Base-by-base conservation (phyloP, 805 yeast species). In the Yarrowia sp. region DNA sequence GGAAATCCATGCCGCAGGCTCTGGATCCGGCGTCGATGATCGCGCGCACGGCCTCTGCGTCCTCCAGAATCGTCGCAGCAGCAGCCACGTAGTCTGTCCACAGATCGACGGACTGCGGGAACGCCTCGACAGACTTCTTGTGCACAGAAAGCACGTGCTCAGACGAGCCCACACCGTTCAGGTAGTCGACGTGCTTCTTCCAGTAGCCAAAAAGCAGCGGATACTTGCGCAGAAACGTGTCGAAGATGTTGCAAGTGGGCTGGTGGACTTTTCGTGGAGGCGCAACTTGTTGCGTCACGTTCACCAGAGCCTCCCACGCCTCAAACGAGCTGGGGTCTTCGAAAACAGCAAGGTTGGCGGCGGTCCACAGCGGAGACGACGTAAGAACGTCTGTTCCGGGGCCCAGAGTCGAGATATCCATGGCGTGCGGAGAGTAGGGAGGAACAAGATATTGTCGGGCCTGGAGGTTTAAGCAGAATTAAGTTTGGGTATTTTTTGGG, bases 1-100 rank as follows among this genome's bases (percentile, higher is more conserved):
- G 76, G 73, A 88, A 94, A 64, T 90, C 88, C 32, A 76, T 71
- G 0, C 97, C 97, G 42, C 86, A 78, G 7, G 74, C 65, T 3
- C 68, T 66, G 1, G 81, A 71, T 0, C 87, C 92, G 0, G 74
- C 72, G 19, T 76, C 70, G 64, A 85, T 86, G 13, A 71, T 66
- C 3, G 47, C 62, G 6, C 67, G 32, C 2, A 63, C 44, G 10
- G 60, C 55, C n/a, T 63, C 66, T 6, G 25, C 14, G 22, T 32
- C 42, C 13, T 35, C 56, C 53, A 42, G 55, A 21, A 65, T 33
- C 19, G 64, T 61, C 13, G 36, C 36, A 1, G 60, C 60, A 2
- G 36, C 67, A 1, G 65, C 60, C 36, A 71, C 65, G 51, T 70
- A 67, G 41, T 65, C 58, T 24, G 70, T 33, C 76, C 78, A 67